phyloP scores from a whole-genome alignment of 2,329 filamentous ascomycete genomes.

The Trichoderma polysporum region DNA sequence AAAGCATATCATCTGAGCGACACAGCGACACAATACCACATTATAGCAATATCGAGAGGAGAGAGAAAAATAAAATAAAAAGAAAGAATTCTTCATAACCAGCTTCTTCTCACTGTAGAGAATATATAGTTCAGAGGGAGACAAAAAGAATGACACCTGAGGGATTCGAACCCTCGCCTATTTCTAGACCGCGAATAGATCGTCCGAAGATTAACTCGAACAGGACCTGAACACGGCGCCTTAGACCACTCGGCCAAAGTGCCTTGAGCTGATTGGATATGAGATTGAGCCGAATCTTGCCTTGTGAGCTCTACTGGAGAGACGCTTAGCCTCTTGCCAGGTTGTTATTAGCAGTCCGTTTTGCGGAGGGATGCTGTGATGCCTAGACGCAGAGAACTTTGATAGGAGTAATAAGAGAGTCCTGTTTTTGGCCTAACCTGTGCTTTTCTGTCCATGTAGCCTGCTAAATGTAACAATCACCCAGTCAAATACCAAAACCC shows the following conservation, averaged over 20 bases:
- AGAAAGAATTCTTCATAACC: neutral
- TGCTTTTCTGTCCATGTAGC: neutral
- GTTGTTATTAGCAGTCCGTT: neutral
- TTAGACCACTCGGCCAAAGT: slow-evolving; percentile 32
- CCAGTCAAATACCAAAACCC: neutral
- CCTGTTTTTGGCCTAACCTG: neutral
- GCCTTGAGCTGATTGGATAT: slow-evolving; percentile 22
- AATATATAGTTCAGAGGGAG: no score
- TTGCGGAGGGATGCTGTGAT: neutral
- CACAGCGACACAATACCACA: neutral
- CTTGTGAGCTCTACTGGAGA: neutral
- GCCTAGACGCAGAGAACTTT: neutral
- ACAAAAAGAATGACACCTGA: slow-evolving; percentile 30
- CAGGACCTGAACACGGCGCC: slow-evolving; percentile 27
- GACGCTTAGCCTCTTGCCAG: no score
- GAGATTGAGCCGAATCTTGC: neutral
- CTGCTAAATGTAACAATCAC: neutral
- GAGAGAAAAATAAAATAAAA: neutral
- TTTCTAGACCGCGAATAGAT: slow-evolving; percentile 30
- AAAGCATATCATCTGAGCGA: neutral
- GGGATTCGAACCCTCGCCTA: slow-evolving; percentile 36
- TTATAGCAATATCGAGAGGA: neutral
- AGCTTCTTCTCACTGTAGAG: no score
- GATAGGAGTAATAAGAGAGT: neutral
- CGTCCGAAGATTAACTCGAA: neutral